A percentile compares a stretch with the other conserved stretches of the same genome.
Evolutionary conservation across 1,139 yeast genomes (phyloP).

Genomic region (Magnusiomyces ingens): DNA sequence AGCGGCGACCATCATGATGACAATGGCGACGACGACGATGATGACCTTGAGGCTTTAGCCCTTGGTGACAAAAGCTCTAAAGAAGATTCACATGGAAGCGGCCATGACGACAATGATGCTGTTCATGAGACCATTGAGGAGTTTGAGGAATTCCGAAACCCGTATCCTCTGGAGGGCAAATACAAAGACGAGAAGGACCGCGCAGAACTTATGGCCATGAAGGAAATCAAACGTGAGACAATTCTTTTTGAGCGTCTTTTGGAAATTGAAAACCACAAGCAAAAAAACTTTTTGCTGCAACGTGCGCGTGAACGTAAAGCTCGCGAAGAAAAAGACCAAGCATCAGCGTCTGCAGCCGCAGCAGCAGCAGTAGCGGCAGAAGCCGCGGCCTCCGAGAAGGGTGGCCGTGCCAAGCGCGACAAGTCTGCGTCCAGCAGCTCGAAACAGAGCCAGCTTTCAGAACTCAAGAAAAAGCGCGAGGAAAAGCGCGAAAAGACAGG

Average conservation of each 20-base stretch:
- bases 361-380: slow-evolving; percentile 8
- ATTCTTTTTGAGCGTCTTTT: slow-evolving; percentile 87
- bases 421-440: slow-evolving; percentile 32
- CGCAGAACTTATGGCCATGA: slow-evolving; percentile 58
- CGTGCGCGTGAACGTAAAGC: slow-evolving; percentile 59
- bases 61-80: slow-evolving; percentile 10
- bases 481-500: slow-evolving; percentile 34
- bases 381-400: slow-evolving; percentile 20
- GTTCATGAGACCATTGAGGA: slow-evolving; percentile 19
- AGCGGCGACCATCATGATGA: slow-evolving; percentile 33
- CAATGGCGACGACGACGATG: slow-evolving; percentile 29
- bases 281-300: slow-evolving; percentile 71
- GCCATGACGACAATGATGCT: slow-evolving; percentile 25
- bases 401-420: slow-evolving; percentile 21
- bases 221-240: slow-evolving; percentile 88
- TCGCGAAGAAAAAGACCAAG: slow-evolving; percentile 30
- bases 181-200: slow-evolving; percentile 80
- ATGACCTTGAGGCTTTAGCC: slow-evolving; percentile 34
- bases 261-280: slow-evolving; percentile 81
- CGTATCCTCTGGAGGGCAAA: slow-evolving; percentile 91
- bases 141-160: slow-evolving; percentile 43
- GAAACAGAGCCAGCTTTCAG: slow-evolving; percentile 62
- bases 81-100: not conserved
- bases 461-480: slow-evolving; percentile 80
- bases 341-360: slow-evolving; percentile 2